Evolutionary conservation across 129 eudicot genomes (phyloP), one percentile per base, ranked within the genome.

Genomic region (Rutidosis leptorrhynchoides): DNA sequence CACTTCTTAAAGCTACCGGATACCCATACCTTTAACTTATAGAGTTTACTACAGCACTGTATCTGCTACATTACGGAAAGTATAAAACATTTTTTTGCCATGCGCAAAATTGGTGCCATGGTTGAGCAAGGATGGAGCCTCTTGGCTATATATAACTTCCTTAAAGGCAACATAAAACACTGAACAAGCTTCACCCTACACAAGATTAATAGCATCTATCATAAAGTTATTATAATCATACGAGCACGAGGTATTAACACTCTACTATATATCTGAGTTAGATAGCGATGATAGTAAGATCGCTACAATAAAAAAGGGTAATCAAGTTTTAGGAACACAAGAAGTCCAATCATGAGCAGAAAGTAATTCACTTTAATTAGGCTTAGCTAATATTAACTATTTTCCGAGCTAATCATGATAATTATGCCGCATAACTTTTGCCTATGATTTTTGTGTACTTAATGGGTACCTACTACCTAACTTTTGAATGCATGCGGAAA

Each of bases 1-100:
- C 74, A 52, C 46, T n/a, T 55, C 46, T 58, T 70, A 42, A 70
- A 70, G 23, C 58, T 26, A 65, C 66, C 17, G 19, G 19, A 43
- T 17, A 1, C 29, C 5, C 10, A 42, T 8, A n/a, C 35, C 55
- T 54, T 23, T 26, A 29, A 33, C 29, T 66, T 43, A 19, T n/a
- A 7, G 9, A 7, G 40, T 33, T 33, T 10, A 33, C 40, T 33
- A 33, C 12, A 17, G 46, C 17, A 28, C 51, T 52, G 19, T 4
- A 20, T 35, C 27, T 25, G 28, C 74, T 25, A 58, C 33, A 45
- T 3, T 43, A 29, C 5, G 4, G 20, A 45, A 15, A 12, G 11
- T 28, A 37, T n/a, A 54, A 16, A 30, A 12, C 28, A 20, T 25
- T 7, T 12, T 19, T 10, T 12, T 51, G 62, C 15, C 16, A 23